Evolutionary conservation across 257 asterid species (phyloP).

Genomic region (Solanum habrochaites): DNA sequence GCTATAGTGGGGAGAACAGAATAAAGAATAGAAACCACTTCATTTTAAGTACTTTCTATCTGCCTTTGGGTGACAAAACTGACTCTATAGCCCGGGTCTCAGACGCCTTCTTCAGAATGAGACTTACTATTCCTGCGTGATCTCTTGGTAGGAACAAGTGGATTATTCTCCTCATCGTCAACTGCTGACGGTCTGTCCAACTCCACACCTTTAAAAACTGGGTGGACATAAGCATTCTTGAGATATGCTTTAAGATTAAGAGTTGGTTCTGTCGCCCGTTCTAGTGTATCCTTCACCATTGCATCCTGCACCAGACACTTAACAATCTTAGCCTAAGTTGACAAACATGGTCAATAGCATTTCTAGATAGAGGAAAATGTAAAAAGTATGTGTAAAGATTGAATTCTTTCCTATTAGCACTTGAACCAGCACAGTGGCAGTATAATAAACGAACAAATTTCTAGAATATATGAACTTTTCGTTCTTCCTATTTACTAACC

Average conservation of each 20-base stretch:
- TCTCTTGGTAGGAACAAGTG: conserved; percentile 52
- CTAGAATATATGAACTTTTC: not conserved
- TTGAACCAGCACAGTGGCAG: not conserved
- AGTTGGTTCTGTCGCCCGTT: conserved; percentile 44
- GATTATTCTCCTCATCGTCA: conserved; percentile 46
- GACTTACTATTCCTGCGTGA: conserved; percentile 28
- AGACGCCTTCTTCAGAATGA: conserved; percentile 13
- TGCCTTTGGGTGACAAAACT: not conserved
- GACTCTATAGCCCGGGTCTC: not conserved
- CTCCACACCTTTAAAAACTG: conserved; percentile 39
- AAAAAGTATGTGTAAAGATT: not conserved
- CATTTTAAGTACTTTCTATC: not conserved
- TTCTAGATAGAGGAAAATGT: not conserved
- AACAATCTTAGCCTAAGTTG: not conserved
- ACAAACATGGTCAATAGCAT: not conserved
- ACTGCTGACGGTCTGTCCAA: conserved; percentile 7
- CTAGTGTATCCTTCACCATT: conserved; percentile 39
- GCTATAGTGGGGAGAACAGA: not conserved
- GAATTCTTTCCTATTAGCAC: not conserved
- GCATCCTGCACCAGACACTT: conserved; percentile 32
- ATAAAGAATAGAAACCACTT: not conserved
- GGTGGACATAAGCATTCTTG: conserved; percentile 52
- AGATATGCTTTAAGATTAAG: conserved; percentile 42
- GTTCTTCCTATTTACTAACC: conserved; percentile 15
- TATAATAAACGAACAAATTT: not conserved